Evolutionary conservation across 306 rosid genomes (phyloP), one percentile per base, ranked within the genome.

Genomic region (Glycine latifolia): DNA sequence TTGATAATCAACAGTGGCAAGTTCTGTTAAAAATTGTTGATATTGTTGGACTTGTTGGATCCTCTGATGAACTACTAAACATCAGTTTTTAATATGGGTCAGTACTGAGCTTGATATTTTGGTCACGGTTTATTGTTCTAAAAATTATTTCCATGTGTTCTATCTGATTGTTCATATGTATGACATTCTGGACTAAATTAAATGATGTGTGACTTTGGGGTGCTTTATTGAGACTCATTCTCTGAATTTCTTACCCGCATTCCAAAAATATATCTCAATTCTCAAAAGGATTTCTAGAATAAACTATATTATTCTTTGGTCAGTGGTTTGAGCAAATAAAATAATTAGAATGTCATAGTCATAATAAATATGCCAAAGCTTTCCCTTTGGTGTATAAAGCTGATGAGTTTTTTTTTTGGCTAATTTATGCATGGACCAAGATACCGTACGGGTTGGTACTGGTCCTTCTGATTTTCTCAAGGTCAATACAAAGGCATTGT

Each of bases 141-240:
- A 26, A 26, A 17, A 1, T 13, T 54, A 48, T 67, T 53, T 37
- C 31, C 68, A 8, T 44, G 35, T 37, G 35, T 54, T 66, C 17
- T 79, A 68, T 78, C 56, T 72, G 65, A 55, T 56, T 55, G 67
- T 39, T 74, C 78, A 55, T 74, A 5, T 55, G 4, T 31, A 9
- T 74, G 78, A 74, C 31, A 74, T 59, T 17, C 44, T 3, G 5
- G 53, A 74, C 56, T 17, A 56, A 73, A 16, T 56, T 16, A 16
- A 31, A 11, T 55, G 44, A 39, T 75, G 2, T 43, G 8, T 56
- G 8, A 56, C 13, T 62, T 33, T 74, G 37, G 13, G 48, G 58
- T 9, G 4, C 41, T 71, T 71, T 50, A 47, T 31, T 14, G 9
- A 53, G 65, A 72, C 50, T 26, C 31, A 3, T 35, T 53, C 49